Evolutionary conservation across 148 eudicot species (phyloP), one percentile per base, ranked within the genome.

Genomic region (Nepenthes mirabilis): DNA sequence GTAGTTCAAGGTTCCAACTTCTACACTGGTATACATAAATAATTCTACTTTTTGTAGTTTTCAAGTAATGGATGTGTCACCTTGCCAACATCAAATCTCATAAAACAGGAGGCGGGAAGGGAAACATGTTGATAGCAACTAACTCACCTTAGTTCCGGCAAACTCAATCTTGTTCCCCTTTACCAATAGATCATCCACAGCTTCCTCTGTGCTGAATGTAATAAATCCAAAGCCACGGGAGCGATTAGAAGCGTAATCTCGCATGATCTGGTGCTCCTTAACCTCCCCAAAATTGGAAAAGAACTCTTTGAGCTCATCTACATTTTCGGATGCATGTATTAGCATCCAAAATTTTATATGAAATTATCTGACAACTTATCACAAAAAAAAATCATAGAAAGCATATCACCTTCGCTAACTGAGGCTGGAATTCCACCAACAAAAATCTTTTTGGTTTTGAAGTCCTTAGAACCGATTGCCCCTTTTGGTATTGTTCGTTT

Each of bases 181-280:
- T 0, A 75, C 59, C 72, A 82, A 59, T 14, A 82, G 73, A 35
- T 76, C 87, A 64, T 82, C 83, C 55, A 82, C 87, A 53, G 75
- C 72, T 61, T 79, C 81, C 52, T 82, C 87, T 2, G 71, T 65
- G 35, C 76, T 80, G 62, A 82, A 82, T 13, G 81, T 68, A 61
- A 82, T 69, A 69, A 82, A 82, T 49, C 79, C 87, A 71, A 82
- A 82, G 58, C 83, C 87, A 48, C 87, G 83, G 14, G 87, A 79
- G 66, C 87, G 83, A 52, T 75, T 77, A 7, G 75, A 65, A 14
- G 81, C 56, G 63, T 82, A 83, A 66, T 82, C 87, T 45, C 83
- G 68, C 81, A 82, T 82, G 52, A 82, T 75, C 67, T 79, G 83
- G 61, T 82, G 87, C 68, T 82, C 87, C 50, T 58, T 67, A 33